Conservation (phyloP, 768 basidiomycete genomes). For the Amanita inopinata region DNA sequence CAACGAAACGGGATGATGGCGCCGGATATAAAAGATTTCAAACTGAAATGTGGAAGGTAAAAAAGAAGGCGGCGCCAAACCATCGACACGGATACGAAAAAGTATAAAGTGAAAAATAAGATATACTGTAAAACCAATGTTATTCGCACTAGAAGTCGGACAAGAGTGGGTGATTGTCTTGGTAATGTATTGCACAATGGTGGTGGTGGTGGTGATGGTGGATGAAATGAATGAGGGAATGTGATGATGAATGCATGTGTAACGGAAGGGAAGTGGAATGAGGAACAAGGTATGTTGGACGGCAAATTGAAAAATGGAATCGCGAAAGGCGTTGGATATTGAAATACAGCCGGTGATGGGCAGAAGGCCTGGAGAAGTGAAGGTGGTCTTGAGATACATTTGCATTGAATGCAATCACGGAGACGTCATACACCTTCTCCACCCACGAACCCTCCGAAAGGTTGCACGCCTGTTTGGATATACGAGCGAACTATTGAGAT, state of each 20-base stretch:
- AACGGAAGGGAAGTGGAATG: slow-evolving; percentile 17
- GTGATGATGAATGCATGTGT: slow-evolving; percentile 35
- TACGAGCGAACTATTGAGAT: slow-evolving; percentile 29
- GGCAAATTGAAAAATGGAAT: slow-evolving; percentile 13
- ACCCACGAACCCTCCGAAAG: slow-evolving; percentile 2
- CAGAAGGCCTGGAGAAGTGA: slow-evolving; percentile 8
- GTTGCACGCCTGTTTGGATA: slow-evolving; percentile 3
- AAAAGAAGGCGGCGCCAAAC: slow-evolving; percentile 28
- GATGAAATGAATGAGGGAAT: slow-evolving; percentile 45
- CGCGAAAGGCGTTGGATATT: slow-evolving; percentile 10
- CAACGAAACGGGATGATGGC: slow-evolving; percentile 9
- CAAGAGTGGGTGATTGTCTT: slow-evolving; percentile 23
- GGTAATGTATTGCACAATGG: slow-evolving; percentile 30
- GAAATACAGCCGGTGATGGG: slow-evolving; percentile 4
- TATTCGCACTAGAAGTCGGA: slow-evolving; percentile 15
- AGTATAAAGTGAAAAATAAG: slow-evolving; percentile 79
- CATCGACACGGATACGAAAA: slow-evolving; percentile 22
- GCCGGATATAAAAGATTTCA: slow-evolving; percentile 24
- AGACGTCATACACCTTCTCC: neutral
- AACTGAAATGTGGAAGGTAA: slow-evolving; percentile 19
- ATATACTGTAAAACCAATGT: slow-evolving; percentile 60
- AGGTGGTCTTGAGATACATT: neutral
- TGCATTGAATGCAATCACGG: neutral
- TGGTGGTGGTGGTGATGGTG: too few species aligned
- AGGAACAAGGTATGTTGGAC: slow-evolving; percentile 15